Base-by-base conservation (phyloP, 768 basidiomycete genomes). In the Boletus sp. region DNA sequence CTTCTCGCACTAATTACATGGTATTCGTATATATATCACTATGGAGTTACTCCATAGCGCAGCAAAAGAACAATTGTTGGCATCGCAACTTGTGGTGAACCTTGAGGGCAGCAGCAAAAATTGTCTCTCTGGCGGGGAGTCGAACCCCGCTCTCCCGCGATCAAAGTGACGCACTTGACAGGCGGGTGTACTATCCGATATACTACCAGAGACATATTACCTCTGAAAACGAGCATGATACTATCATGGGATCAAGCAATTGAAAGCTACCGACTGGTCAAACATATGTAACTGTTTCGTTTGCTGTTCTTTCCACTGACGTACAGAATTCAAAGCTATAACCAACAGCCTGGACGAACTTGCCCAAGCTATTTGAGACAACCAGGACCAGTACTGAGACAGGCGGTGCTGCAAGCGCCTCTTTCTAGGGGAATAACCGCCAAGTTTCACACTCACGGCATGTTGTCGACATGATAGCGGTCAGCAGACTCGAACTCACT, bases 101-200 rank as follows among this genome's bases (percentile, higher is more conserved):
- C 23, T 23, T 23, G 2, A 23, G 23, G 23, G 23, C 32, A 47
- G 14, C 5, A 11, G 9, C 11, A 59, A 61, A 65, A 69, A 52
- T 43, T 45, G 52, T 57, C 72, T 72, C 71, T 73, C 75, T 76
- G 74, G 75, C 74, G 74, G 73, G 75, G 74, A 76, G 63, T 75
- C 75, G 73, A 74, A 74, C 73, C 74, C 73, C 65, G 73, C 69
- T 68, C 62, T 75, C 64, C 70, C 74, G 75, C 74, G 73, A 41
- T 48, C 63, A 0, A 21, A 29, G 50, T 10, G 29, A 2, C 4
- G 4, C 21, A 38, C 59, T 50, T 67, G 62, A 76, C 75, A 76
- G 72, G 75, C 76, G 75, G 76, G 68, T 76, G 74, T 76, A 76
- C 75, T 76, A 70, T 72, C 75, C 75, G 75, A 76, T 76, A 77